Evolutionary conservation across 345 rosid genomes (phyloP).

Genomic region (Populus euphratica): DNA sequence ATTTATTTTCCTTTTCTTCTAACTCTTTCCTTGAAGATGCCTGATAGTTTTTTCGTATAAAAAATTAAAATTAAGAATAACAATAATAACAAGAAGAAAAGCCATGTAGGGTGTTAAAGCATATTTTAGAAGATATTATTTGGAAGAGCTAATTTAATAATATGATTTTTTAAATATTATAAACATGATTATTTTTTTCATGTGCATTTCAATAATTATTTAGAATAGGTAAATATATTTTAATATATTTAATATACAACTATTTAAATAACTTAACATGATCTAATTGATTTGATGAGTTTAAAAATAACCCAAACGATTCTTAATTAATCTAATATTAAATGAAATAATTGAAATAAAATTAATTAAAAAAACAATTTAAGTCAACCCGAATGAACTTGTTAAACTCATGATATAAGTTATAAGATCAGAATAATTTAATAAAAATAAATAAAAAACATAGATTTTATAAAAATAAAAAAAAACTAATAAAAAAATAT

Average conservation of each 20-base stretch:
- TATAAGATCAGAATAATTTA: too few relatives aligned
- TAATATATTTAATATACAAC: too few relatives aligned
- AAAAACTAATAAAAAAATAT: too few relatives aligned
- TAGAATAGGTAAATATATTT: background rate
- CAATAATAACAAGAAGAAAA: background rate
- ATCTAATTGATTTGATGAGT: accelerated
- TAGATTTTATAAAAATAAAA: too few relatives aligned
- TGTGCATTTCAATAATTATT: background rate
- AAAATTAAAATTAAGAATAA: background rate
- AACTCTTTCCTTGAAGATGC: too few relatives aligned
- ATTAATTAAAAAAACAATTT: accelerated
- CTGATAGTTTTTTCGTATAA: too few relatives aligned
- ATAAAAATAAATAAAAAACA: too few relatives aligned
- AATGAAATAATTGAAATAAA: too few relatives aligned
- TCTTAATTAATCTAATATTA: accelerated
- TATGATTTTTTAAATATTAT: too few relatives aligned
- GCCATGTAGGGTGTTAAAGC: background rate
- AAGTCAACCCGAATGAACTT: accelerated
- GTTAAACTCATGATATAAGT: accelerated
- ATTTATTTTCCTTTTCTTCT: too few relatives aligned
- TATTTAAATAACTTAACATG: too few relatives aligned
- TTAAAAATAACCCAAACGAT: accelerated
- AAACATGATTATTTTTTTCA: too few relatives aligned
- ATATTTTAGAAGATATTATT: accelerated
- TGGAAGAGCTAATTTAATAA: background rate